Evolutionary conservation across 1,139 yeast genomes (phyloP), one percentile per base, ranked within the genome.

Genomic region (Pichia kudriavzevii): DNA sequence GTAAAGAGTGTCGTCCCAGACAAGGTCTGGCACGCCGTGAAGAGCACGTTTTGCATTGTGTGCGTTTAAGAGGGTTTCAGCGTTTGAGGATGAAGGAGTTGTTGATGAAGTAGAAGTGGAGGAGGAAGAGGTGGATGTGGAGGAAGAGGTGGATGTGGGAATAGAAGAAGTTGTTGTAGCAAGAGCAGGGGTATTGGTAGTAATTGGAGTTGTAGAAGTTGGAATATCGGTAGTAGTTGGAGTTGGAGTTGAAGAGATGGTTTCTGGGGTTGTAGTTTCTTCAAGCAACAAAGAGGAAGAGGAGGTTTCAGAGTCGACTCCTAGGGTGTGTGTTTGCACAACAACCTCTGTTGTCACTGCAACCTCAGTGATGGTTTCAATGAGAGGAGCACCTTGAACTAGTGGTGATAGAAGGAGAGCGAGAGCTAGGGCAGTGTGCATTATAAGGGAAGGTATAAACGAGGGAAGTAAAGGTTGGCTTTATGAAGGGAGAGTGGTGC

Each of bases 41-140:
- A 68, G 61, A 9, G 72, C 72, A 61, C 78, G 64, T 53, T 68
- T 64, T 5, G 33, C 50, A 50, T 72, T 72, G 56, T 71, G 77
- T 32, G 59, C 70, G 17, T 42, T 48, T 38, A 72, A 58, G 35
- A 71, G 48, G 28, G 55, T 45, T 15, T 49, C 43, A 19, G 59
- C 41, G 3, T 50, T 15, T 4, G 53, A 7, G 9, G 46, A 12
- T 6, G 47, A 19, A 5, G 44, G 14, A 12, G 41, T 26, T 11
- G 36, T 15, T 18, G 40, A 13, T 14, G 31, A 22, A 12, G 40
- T 8, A 12, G 39, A n/a, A 8, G 36, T 4, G 7, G 36, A 10
- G 6, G 33, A 18, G 2, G 35, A 17, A 6, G 43, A 12, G 5
- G 52, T 38, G 8, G 51, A 23, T 23, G 53, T 32, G 2, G 37